Evolutionary conservation across 164 flowering plant species (phyloP).

Genomic region (Stephania cephalantha): DNA sequence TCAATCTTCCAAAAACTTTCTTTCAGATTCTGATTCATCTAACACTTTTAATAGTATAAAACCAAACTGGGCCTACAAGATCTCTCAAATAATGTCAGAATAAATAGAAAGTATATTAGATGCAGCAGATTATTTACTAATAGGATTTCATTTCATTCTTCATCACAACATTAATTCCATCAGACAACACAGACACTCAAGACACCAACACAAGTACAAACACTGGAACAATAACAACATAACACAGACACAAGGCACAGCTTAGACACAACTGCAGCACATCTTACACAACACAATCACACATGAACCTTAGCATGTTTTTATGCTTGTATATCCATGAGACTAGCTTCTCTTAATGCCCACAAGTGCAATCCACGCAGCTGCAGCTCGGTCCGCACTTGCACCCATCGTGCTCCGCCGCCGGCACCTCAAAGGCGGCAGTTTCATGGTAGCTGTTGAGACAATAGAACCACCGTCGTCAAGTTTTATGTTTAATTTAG

Average conservation of each 20-base stretch:
- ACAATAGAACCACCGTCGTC: background rate
- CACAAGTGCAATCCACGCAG: constrained; percentile 21
- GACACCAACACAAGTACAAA: background rate
- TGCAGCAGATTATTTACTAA: background rate
- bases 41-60: background rate
- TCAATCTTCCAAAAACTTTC: background rate
- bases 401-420: constrained; percentile 57
- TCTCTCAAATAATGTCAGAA: background rate
- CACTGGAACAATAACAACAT: background rate
- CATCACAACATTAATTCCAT: background rate
- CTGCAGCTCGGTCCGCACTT: constrained; percentile 58
- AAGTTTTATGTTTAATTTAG: no score
- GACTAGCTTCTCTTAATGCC: background rate
- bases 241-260: background rate
- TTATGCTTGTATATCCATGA: background rate
- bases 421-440: constrained; percentile 26
- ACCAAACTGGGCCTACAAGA: background rate
- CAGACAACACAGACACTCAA: background rate
- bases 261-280: background rate
- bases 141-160: background rate
- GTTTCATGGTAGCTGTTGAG: constrained; percentile 33
- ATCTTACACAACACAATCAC: background rate
- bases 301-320: background rate
- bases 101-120: background rate
- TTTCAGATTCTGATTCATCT: background rate